phyloP scores from a whole-genome alignment of 2,329 filamentous ascomycete genomes.

The Fusarium liriodendri region DNA sequence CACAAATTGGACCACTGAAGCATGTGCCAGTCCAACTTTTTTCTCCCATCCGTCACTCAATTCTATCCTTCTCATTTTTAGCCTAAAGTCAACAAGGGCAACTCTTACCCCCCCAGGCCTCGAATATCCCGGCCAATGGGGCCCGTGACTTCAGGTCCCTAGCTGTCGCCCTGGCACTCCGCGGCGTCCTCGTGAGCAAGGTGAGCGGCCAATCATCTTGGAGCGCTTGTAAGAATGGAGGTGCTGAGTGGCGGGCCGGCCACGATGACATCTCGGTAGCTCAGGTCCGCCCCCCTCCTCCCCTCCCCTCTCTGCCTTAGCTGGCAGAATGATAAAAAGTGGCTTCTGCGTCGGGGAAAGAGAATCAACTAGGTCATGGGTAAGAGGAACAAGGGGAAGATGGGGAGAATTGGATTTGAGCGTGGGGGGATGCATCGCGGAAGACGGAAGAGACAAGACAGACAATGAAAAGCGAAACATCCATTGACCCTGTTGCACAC shows the following conservation, averaged over 20 bases:
- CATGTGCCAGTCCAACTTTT: neutral
- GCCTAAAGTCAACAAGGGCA: constrained; percentile 30
- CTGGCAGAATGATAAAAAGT: neutral
- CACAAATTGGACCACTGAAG: neutral
- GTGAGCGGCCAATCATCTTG: constrained; percentile 34
- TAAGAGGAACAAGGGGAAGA: neutral
- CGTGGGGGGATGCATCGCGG: neutral
- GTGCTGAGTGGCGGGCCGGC: constrained; percentile 1
- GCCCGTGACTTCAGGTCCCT: constrained; percentile 9
- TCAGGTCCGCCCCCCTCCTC: neutral
- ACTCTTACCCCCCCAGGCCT: neutral
- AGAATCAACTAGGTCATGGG: neutral
- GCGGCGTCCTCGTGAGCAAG: constrained; percentile 29
- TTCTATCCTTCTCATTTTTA: constrained; percentile 27
- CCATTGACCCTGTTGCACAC: neutral
- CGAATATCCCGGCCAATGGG: constrained; percentile 35
- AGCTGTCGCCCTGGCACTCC: constrained; percentile 3
- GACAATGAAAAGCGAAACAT: neutral
- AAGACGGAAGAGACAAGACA: neutral
- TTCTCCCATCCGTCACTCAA: neutral
- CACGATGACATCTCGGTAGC: constrained; percentile 4
- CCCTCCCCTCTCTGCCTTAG: neutral
- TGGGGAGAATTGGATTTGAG: neutral
- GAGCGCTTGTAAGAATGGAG: constrained; percentile 40
- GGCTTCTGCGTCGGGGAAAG: neutral